phyloP scores from a whole-genome alignment of 106 monocot species.

The Gastrodia elata region DNA sequence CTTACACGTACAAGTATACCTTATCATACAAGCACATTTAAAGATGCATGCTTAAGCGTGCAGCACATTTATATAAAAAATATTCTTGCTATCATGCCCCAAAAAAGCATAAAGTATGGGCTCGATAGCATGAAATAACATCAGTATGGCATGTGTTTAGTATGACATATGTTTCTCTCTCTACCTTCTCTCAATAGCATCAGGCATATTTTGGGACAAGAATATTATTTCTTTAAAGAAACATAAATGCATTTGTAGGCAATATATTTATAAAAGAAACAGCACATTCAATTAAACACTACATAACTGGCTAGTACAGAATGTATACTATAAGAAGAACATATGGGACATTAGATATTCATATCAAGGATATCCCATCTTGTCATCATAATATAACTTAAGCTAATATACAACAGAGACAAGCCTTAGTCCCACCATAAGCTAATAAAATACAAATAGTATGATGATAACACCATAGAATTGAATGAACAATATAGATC shows the following conservation, averaged over 20 bases:
- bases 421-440: too few species aligned
- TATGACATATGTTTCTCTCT: too few species aligned
- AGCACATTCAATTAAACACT: background rate
- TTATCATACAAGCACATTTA: too few species aligned
- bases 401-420: too few species aligned
- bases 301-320: background rate
- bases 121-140: too few species aligned
- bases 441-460: background rate
- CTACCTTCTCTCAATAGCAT: too few species aligned
- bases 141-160: too few species aligned
- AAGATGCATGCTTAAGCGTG: too few species aligned
- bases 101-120: too few species aligned
- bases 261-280: background rate
- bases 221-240: too few species aligned
- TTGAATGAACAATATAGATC: background rate
- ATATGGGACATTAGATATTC: background rate
- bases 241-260: background rate
- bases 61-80: background rate
- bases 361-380: background rate
- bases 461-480: background rate
- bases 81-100: too few species aligned
- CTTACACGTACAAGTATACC: background rate
- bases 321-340: background rate
- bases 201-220: too few species aligned
- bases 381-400: background rate